Evolutionary conservation across 176 grass and related monocot genomes (phyloP).

Genomic region (Sorghum bicolor): DNA sequence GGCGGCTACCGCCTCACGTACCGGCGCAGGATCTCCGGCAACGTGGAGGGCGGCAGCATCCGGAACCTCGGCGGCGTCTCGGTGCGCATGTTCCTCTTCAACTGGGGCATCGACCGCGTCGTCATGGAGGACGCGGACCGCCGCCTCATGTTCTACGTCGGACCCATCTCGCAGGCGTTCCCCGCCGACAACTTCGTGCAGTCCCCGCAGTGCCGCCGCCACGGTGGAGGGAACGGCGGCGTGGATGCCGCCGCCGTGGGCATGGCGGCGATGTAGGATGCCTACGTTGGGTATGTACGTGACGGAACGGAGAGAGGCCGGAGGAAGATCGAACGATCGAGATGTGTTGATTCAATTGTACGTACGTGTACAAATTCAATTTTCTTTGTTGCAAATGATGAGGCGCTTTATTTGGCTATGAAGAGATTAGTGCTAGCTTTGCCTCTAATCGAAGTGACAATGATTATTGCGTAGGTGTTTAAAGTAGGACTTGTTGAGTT

Average conservation of each 20-base stretch:
- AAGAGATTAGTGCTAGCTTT: background rate
- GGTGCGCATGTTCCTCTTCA: conserved; percentile 45
- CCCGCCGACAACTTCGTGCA: conserved; percentile 36
- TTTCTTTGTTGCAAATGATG: background rate
- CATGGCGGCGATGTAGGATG: conserved; percentile 30
- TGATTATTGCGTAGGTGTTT: background rate
- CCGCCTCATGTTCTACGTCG: conserved; percentile 56
- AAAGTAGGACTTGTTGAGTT: no score
- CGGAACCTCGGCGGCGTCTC: conserved; percentile 43
- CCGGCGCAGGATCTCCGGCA: conserved; percentile 38
- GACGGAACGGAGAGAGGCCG: background rate
- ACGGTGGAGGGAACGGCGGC: background rate
- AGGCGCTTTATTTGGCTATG: background rate
- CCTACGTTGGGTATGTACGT: background rate
- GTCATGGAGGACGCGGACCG: conserved; percentile 28
- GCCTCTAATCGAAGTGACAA: background rate
- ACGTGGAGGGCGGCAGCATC: conserved; percentile 30
- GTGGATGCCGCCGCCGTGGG: background rate
- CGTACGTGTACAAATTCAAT: no score
- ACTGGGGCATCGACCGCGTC: conserved; percentile 48
- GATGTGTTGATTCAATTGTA: background rate
- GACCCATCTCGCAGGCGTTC: conserved; percentile 55
- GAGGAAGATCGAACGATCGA: background rate
- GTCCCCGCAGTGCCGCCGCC: conserved; percentile 32
- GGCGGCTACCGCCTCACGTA: conserved; percentile 53